These are phyloP conservation scores for Pyrenula aspistea DNA, from an alignment of 495 filamentous ascomycete species.

Conservation along the genomic window DNA sequence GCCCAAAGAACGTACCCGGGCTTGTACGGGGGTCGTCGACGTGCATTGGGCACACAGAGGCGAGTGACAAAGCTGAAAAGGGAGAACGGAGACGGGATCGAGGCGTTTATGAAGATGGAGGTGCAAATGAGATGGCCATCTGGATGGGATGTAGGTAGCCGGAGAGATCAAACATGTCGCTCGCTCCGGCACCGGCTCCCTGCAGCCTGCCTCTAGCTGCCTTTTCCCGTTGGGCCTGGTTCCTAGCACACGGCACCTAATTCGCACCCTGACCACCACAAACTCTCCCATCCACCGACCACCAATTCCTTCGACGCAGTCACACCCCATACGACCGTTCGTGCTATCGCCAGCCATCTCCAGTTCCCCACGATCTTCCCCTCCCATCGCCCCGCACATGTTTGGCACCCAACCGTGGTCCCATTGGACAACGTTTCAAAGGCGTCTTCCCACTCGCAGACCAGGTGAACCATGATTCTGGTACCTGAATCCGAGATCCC, in stretches of 20 bases:
- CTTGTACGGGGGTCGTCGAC: background rate
- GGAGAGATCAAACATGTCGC: too few species aligned
- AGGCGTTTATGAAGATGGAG: background rate
- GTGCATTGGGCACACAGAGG: background rate
- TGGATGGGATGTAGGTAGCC: background rate
- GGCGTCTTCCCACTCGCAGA: too few species aligned
- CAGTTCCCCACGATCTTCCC: too few species aligned
- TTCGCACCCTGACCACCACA: background rate
- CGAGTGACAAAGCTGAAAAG: background rate
- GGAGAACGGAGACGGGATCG: background rate
- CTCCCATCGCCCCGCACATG: too few species aligned
- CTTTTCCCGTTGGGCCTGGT: background rate
- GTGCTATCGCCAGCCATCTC: too few species aligned
- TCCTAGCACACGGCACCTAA: background rate
- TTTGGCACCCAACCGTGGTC: too few species aligned
- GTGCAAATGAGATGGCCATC: background rate
- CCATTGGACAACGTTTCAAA: too few species aligned
- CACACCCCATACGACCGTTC: too few species aligned
- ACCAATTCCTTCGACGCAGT: too few species aligned
- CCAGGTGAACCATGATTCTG: background rate
- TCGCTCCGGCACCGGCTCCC: background rate
- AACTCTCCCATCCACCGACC: background rate
- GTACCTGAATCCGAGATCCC: background rate
- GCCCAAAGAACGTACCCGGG: too few species aligned
- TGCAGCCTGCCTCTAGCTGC: background rate